Percentiles rank a stretch among this genome's conserved stretches.
Conservation (phyloP, 495 filamentous ascomycete genomes). For the Penicillium lividum region DNA sequence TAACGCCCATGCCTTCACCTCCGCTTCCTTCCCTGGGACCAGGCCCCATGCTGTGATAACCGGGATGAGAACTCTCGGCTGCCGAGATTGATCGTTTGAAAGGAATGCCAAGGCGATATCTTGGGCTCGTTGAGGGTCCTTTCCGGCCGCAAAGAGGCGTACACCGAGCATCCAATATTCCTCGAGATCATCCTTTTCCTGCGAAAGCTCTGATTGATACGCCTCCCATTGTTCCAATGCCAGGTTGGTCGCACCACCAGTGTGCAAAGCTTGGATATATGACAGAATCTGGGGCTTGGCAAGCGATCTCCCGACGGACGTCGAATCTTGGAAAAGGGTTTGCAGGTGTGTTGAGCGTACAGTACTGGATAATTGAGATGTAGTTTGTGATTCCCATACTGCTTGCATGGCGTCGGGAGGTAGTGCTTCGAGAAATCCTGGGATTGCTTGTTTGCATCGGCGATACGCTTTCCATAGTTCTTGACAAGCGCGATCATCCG, state of each 20-base stretch:
- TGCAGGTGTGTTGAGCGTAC: slow-evolving; percentile 60
- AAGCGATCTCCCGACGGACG: slow-evolving; percentile 52
- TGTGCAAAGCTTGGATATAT: slow-evolving; percentile 64
- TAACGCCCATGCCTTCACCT: slow-evolving; percentile 63
- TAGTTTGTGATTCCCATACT: slow-evolving; percentile 49
- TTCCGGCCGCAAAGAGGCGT: slow-evolving; percentile 60
- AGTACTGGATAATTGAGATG: slow-evolving; percentile 40
- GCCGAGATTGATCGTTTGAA: slow-evolving; percentile 45
- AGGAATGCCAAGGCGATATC: slow-evolving; percentile 62
- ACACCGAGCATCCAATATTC: slow-evolving; percentile 70
- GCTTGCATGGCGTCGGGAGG: slow-evolving; percentile 37
- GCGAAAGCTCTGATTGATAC: slow-evolving; percentile 52
- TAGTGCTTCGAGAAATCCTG: slow-evolving; percentile 38
- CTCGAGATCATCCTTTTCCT: slow-evolving; percentile 50
- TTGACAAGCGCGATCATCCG: slow-evolving; percentile 31
- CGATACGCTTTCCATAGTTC: slow-evolving; percentile 50
- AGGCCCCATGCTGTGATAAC: slow-evolving; percentile 53
- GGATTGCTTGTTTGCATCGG: slow-evolving; percentile 43
- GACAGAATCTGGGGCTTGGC: slow-evolving; percentile 58
- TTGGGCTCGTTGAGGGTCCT: slow-evolving; percentile 63
- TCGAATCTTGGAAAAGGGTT: slow-evolving; percentile 61
- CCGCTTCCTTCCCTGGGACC: slow-evolving; percentile 38
- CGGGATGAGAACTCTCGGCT: slow-evolving; percentile 65
- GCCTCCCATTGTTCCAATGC: slow-evolving; percentile 69
- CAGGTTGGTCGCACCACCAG: slow-evolving; percentile 56